Evolutionary conservation across 2,329 filamentous ascomycete genomes (phyloP).

Genomic region (Alternaria brassicae): DNA sequence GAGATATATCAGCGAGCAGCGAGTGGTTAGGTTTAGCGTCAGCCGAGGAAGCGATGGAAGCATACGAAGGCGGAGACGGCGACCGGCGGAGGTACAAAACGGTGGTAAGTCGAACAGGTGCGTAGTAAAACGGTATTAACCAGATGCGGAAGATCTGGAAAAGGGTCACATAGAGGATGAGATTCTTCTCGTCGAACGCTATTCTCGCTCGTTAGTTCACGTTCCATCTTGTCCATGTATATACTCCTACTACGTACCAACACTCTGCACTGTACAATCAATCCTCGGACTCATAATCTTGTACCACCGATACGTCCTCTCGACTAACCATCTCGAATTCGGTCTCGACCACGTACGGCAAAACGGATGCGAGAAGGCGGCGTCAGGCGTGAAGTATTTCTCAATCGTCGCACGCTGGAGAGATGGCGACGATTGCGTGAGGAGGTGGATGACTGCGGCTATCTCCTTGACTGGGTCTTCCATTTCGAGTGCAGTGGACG

Average conservation of each 20-base stretch:
- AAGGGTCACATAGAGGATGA: slow-evolving; percentile 76
- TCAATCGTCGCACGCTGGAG: slow-evolving; percentile 71
- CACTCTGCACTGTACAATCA: slow-evolving; percentile 68
- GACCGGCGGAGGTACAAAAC: slow-evolving; percentile 64
- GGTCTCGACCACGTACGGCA: slow-evolving; percentile 68
- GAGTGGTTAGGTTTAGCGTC: background rate
- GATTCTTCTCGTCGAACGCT: slow-evolving; percentile 72
- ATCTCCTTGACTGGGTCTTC: slow-evolving; percentile 64
- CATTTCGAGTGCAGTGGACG: background rate
- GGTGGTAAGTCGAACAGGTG: slow-evolving; percentile 71
- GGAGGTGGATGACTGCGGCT: slow-evolving; percentile 67
- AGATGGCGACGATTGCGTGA: slow-evolving; percentile 71
- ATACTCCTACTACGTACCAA: slow-evolving; percentile 58
- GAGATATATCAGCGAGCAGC: background rate
- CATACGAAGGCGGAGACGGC: background rate
- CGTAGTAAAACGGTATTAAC: slow-evolving; percentile 76
- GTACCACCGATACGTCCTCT: slow-evolving; percentile 74
- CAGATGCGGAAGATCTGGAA: slow-evolving; percentile 79
- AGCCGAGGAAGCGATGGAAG: background rate
- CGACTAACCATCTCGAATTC: slow-evolving; percentile 71
- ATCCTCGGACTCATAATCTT: slow-evolving; percentile 81
- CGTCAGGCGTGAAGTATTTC: slow-evolving; percentile 74
- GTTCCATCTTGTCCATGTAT: background rate
- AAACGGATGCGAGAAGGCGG: slow-evolving; percentile 79
- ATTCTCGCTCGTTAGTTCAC: background rate